Conservation (phyloP, 331 rosid genomes). For the Pyrus hybrid region DNA sequence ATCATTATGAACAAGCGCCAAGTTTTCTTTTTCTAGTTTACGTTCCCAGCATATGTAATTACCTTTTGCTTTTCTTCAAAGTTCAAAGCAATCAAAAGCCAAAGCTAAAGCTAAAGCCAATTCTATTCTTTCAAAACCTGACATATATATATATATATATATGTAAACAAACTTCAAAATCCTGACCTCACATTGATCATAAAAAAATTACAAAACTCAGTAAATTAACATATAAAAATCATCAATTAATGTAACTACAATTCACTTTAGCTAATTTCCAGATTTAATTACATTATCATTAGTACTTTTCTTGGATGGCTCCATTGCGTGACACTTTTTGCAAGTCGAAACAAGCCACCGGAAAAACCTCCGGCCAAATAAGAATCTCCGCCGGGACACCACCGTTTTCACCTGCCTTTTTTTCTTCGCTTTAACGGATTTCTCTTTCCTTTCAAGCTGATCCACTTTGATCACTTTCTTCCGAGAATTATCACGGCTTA, state of each 20-base stretch:
- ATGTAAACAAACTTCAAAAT: background rate
- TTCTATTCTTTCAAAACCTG: background rate
- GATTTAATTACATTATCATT: background rate
- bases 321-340: slow-evolving; percentile 78
- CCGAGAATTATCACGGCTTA: slow-evolving; percentile 48
- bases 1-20: no score
- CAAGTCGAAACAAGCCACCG: slow-evolving; percentile 72
- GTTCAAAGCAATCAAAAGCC: background rate
- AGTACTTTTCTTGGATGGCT: slow-evolving; percentile 41
- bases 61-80: slow-evolving; percentile 7
- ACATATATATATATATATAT: no score
- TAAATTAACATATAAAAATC: background rate
- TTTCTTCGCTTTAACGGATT: slow-evolving; percentile 12
- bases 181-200: background rate
- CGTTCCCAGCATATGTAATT: background rate
- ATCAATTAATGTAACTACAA: slow-evolving; percentile 3
- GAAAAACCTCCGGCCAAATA: slow-evolving; percentile 39
- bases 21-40: background rate
- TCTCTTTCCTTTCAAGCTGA: slow-evolving; percentile 9
- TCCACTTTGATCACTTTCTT: slow-evolving; percentile 7
- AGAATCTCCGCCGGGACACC: slow-evolving; percentile 7
- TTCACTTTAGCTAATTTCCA: slow-evolving; percentile 10
- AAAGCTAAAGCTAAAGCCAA: slow-evolving; percentile 3
- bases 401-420: background rate
- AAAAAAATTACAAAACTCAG: background rate